phyloP scores from a whole-genome alignment of 768 basidiomycete species.

The Termitomyces sp. region DNA sequence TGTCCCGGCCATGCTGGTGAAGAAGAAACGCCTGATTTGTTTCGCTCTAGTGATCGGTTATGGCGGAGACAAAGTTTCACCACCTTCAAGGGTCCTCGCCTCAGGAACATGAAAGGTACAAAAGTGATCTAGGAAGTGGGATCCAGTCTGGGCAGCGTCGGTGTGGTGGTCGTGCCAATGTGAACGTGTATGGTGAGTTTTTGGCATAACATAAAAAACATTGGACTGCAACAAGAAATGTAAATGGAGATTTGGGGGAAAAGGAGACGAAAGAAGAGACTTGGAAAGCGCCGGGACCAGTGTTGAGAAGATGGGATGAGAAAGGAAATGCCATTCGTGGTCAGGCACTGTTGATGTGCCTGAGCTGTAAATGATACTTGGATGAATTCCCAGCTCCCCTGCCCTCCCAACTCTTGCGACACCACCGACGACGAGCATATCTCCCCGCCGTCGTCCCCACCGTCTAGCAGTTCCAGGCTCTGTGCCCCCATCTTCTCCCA shows the following conservation, averaged over 20 bases:
- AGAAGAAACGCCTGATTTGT: not conserved
- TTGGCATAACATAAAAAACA: no score
- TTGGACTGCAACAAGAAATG: not conserved
- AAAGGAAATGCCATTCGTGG: conserved; percentile 13
- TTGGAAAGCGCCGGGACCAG: not conserved
- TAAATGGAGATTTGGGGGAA: not conserved
- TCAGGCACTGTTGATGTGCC: conserved; percentile 18
- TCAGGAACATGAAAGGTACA: conserved; percentile 11
- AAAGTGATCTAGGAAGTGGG: not conserved
- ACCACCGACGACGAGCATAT: conserved; percentile 5
- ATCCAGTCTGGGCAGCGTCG: not conserved
- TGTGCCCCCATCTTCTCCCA: not conserved
- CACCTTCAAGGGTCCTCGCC: not conserved
- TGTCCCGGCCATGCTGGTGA: not conserved
- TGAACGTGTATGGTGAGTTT: not conserved
- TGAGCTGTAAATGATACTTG: conserved; percentile 17
- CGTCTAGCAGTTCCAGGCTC: not conserved
- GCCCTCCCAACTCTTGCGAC: conserved; percentile 14
- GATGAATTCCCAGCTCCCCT: conserved; percentile 16
- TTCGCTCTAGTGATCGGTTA: not conserved
- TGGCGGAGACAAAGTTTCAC: not conserved
- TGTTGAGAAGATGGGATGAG: conserved; percentile 3
- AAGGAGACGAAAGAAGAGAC: not conserved
- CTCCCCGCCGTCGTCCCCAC: conserved; percentile 1
- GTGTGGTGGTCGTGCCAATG: conserved; percentile 1